These are phyloP conservation scores for Endocarpon pusillum DNA, from an alignment of 495 filamentous ascomycete species.

Conservation along the genomic window DNA sequence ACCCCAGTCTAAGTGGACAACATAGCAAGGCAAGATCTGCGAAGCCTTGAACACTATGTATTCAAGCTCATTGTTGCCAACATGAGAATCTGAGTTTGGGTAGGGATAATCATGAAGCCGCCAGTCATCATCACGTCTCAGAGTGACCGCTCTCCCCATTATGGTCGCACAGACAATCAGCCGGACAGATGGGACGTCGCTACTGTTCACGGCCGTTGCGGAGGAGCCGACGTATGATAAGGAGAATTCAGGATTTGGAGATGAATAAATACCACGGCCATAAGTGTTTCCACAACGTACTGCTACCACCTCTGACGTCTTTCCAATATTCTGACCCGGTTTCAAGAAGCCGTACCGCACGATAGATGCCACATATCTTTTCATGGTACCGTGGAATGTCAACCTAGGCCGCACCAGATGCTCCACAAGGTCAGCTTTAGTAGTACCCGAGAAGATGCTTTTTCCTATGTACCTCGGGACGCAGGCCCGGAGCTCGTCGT, in stretches of 20 bases:
- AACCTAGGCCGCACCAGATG: not conserved
- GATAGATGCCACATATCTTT: not conserved
- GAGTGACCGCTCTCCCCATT: not conserved
- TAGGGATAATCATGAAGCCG: not conserved
- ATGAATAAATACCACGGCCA: not conserved
- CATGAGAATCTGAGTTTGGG: not conserved
- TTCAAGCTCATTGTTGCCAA: not conserved
- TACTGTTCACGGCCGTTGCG: not conserved
- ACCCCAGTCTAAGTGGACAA: constrained; percentile 1
- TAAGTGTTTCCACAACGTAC: not conserved
- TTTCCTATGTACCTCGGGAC: not conserved
- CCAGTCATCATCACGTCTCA: not conserved
- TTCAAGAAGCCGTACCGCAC: not conserved
- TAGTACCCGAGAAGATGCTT: not conserved
- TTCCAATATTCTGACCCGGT: not conserved
- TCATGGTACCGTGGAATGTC: not conserved
- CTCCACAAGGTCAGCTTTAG: not conserved
- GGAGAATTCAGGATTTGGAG: not conserved
- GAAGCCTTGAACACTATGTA: not conserved
- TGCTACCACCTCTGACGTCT: not conserved
- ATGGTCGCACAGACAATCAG: not conserved
- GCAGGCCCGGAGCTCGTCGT: not conserved
- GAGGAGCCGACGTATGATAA: not conserved
- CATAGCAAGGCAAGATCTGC: not conserved
- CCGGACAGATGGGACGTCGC: not conserved